These are phyloP conservation scores for Pisolithus sp. DNA, from an alignment of 768 basidiomycete species.

Conservation along the genomic window DNA sequence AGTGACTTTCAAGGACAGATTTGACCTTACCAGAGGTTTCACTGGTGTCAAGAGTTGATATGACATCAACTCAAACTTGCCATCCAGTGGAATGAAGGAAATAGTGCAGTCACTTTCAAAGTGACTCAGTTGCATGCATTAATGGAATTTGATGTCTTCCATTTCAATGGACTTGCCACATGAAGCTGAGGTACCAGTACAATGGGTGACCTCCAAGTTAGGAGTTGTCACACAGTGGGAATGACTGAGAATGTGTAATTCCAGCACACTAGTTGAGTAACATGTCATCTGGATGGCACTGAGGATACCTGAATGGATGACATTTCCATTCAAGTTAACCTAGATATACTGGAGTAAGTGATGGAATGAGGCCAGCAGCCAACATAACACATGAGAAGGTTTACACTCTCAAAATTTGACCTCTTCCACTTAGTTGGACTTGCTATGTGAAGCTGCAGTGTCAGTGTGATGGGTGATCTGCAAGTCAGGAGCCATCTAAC, in stretches of 20 bases:
- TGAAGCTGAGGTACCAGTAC: constrained; percentile 46
- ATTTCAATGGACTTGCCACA: constrained; percentile 98
- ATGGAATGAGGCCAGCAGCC: background rate
- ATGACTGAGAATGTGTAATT: constrained; percentile 47
- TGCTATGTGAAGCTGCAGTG: too few species aligned
- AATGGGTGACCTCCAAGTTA: background rate
- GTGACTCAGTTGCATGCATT: constrained; percentile 93
- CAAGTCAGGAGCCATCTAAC: too few species aligned
- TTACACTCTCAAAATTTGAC: constrained; percentile 98
- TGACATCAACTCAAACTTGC: constrained; percentile 97
- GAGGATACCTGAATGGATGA: constrained; percentile 93
- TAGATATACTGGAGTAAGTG: constrained; percentile 21
- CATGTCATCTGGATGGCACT: constrained; percentile 99
- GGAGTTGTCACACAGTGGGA: too few species aligned
- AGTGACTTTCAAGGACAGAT: constrained; percentile 90
- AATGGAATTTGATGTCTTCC: constrained; percentile 99
- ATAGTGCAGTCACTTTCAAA: constrained; percentile 99
- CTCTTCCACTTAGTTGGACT: too few species aligned
- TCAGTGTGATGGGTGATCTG: too few species aligned
- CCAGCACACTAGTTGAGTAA: constrained; percentile 98
- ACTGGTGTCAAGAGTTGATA: constrained; percentile 95
- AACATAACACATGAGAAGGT: constrained; percentile 66
- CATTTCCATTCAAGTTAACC: constrained; percentile 96
- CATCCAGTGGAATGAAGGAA: constrained; percentile 97
- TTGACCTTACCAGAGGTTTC: constrained; percentile 91